Conservation (phyloP, 2,329 filamentous ascomycete genomes). For the Lecanoromycetidae sp. region DNA sequence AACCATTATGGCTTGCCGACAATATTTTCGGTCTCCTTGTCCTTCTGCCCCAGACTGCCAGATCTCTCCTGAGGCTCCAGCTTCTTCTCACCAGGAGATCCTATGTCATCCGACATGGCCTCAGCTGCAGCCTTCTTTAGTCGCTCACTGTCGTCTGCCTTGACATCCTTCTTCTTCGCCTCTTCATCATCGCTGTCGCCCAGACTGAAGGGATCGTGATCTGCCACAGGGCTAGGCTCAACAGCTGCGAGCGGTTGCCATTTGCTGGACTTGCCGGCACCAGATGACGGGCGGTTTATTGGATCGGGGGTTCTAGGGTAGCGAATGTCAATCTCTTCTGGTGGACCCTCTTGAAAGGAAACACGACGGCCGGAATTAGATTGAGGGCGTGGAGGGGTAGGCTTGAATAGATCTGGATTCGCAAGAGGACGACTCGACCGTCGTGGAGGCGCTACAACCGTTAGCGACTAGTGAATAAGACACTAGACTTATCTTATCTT, state of each 20-base stretch:
- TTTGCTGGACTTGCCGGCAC: conserved; percentile 64
- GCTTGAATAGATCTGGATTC: conserved; percentile 72
- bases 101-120: conserved; percentile 28
- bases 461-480: conserved; percentile 19
- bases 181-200: conserved; percentile 94
- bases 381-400: conserved; percentile 44
- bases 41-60: conserved; percentile 13
- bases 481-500: conserved; percentile 7
- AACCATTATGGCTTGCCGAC: conserved; percentile 9
- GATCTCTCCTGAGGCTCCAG: conserved; percentile 25
- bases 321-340: conserved; percentile 66
- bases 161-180: conserved; percentile 51
- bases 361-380: conserved; percentile 37
- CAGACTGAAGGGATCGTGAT: conserved; percentile 93
- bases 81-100: conserved; percentile 3
- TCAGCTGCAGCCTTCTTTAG: conserved; percentile 38
- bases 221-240: conserved; percentile 69
- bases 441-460: conserved; percentile 40
- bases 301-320: conserved; percentile 54
- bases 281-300: conserved; percentile 39
- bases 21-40: conserved; percentile 17
- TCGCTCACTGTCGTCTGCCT: conserved; percentile 36
- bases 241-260: conserved; percentile 89
- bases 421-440: conserved; percentile 53
- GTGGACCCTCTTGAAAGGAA: conserved; percentile 49